Evolutionary conservation across 2,329 filamentous ascomycete genomes (phyloP).

Genomic region (Aspergillus phoenicis): DNA sequence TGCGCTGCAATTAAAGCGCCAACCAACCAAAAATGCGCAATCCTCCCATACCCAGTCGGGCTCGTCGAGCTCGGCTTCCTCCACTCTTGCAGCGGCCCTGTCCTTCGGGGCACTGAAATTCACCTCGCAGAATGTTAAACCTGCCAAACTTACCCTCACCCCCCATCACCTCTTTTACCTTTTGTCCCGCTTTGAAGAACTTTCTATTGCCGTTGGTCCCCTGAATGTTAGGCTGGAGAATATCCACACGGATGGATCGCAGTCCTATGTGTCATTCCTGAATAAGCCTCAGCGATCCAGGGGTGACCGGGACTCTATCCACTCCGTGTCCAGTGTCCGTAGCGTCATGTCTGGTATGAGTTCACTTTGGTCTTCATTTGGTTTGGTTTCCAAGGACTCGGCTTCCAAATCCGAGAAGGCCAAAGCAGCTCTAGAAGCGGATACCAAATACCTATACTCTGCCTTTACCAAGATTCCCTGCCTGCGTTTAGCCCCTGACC

Average conservation of each 20-base stretch:
- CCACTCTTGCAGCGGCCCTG: slow-evolving; percentile 76
- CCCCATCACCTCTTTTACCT: slow-evolving; percentile 97
- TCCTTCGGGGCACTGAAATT: slow-evolving; percentile 85
- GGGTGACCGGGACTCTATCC: slow-evolving; percentile 86
- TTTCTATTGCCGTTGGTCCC: slow-evolving; percentile 85
- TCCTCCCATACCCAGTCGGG: slow-evolving; percentile 53
- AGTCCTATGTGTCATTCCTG: slow-evolving; percentile 92
- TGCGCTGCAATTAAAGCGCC: slow-evolving; percentile 81
- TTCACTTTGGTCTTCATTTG: slow-evolving; percentile 84
- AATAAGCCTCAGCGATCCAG: slow-evolving; percentile 79
- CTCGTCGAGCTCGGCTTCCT: slow-evolving; percentile 68
- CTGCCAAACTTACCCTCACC: slow-evolving; percentile 87
- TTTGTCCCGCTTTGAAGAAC: slow-evolving; percentile 89
- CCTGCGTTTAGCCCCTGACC: slow-evolving; percentile 85
- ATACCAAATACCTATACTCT: slow-evolving; percentile 95
- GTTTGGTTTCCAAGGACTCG: slow-evolving; percentile 76
- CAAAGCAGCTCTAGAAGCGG: slow-evolving; percentile 79
- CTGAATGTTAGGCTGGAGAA: slow-evolving; percentile 97
- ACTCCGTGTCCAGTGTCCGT: slow-evolving; percentile 92
- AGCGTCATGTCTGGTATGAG: slow-evolving; percentile 98
- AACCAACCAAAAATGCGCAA: slow-evolving; percentile 67
- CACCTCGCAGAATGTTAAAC: slow-evolving; percentile 80
- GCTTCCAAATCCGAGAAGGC: slow-evolving; percentile 84
- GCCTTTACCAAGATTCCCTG: slow-evolving; percentile 98
- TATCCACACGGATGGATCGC: slow-evolving; percentile 81